Evolutionary conservation across 2,329 filamentous ascomycete genomes (phyloP).

Genomic region (Penicillium sp.): DNA sequence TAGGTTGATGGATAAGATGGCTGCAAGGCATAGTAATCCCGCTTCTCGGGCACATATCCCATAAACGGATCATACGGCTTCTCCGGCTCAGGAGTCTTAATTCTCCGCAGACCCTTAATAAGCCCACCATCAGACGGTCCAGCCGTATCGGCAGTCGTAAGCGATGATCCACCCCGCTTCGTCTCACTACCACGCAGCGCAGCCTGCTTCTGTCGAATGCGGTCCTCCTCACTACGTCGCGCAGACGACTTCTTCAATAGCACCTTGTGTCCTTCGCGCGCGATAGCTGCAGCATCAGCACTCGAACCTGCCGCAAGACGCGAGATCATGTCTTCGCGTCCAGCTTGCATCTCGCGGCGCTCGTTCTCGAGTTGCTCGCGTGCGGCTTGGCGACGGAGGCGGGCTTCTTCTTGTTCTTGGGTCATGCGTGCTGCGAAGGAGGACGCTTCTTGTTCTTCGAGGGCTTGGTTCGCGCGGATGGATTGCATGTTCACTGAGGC

Average conservation of each 20-base stretch:
- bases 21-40: constrained; percentile 69
- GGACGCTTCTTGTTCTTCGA: constrained; percentile 49
- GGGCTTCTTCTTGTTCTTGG: constrained; percentile 66
- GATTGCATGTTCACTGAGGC: constrained; percentile 67
- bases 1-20: constrained; percentile 73
- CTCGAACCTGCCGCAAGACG: constrained; percentile 63
- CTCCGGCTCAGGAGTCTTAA: constrained; percentile 61
- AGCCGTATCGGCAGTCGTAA: constrained; percentile 24
- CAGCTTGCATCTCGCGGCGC: constrained; percentile 61
- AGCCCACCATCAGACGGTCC: constrained; percentile 43
- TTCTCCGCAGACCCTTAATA: constrained; percentile 77
- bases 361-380: constrained; percentile 71
- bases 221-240: constrained; percentile 55
- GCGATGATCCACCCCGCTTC: constrained; percentile 25
- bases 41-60: constrained; percentile 62
- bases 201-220: constrained; percentile 48
- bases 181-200: constrained; percentile 37
- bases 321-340: constrained; percentile 68
- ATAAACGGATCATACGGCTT: constrained; percentile 87
- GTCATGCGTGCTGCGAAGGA: constrained; percentile 49
- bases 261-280: constrained; percentile 57
- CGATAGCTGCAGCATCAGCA: constrained; percentile 59
- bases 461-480: constrained; percentile 53
- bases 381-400: constrained; percentile 63
- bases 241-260: constrained; percentile 71